Base-by-base conservation (phyloP, 768 basidiomycete genomes). In the Hypholoma fasciculare region DNA sequence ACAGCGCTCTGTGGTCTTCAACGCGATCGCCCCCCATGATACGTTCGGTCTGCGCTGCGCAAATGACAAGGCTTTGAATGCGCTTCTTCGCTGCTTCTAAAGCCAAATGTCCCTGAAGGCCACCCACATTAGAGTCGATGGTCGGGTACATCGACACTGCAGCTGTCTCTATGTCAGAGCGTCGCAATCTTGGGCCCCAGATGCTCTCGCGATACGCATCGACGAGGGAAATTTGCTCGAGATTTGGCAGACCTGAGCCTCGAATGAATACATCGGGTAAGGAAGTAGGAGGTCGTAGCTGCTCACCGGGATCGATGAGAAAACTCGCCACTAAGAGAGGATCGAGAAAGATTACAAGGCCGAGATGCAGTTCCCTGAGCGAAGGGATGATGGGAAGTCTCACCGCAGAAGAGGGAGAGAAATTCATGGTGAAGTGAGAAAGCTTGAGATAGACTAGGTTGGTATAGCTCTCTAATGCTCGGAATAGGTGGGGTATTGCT, bases 181-280 rank as follows among this genome's bases (percentile, higher is more conserved):
- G 70, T 14, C 84, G 76, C 27, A 86, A 58, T 34, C 85, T 74
- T 1, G 72, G 71, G 42, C 82, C 85, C 85, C 85, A 86, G 26
- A 87, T 86, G 56, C 83, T 83, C 47, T 74, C 79, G 11, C 69
- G 67, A 63, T 85, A 86, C 19, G 76, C 76, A 58, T 86, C 85
- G n/a, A 84, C 77, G 6, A 84, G 71, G 40, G 73, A 69, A 23
- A 85, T 65, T 27, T 62, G 48, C 55, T 68, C 62, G 20, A 84
- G 69, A 30, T 51, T 62, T 16, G 61, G 34, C 49, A 60, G 55
- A 36, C 54, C 69, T 67, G 34, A 54, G n/a, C 19, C 12, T 30
- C n/a, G 19, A 13, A 49, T 40, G 7, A 9, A 5, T 34, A 34
- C 30, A 34, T 34, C 6, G 30, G 6, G 7, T 6, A 34, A 34